Evolutionary conservation across 2,329 filamentous ascomycete genomes (phyloP).

Genomic region (Exophiala oligosperma): DNA sequence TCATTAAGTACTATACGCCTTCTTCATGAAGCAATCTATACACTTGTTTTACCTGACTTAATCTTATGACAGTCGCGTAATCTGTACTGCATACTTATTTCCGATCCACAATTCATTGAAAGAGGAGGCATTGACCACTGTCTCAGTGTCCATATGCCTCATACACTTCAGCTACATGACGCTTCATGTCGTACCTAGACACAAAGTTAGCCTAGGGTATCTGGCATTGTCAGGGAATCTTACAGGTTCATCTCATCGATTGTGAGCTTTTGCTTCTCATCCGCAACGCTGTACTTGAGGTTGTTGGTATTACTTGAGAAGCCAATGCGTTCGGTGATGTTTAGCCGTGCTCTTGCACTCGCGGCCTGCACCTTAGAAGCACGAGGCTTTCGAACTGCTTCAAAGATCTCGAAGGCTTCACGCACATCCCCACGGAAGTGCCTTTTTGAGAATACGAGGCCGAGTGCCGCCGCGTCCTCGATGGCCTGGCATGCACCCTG

Average conservation of each 20-base stretch:
- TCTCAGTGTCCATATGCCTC: neutral
- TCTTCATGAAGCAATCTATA: no score
- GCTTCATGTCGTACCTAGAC: conserved; percentile 31
- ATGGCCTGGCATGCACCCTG: neutral
- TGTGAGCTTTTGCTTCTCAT: conserved; percentile 61
- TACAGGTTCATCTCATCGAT: conserved; percentile 66
- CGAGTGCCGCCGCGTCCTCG: neutral
- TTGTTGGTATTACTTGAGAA: conserved; percentile 5
- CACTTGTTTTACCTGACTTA: no score
- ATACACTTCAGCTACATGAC: conserved; percentile 3
- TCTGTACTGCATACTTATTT: no score
- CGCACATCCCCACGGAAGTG: no score
- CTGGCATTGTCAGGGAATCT: no score
- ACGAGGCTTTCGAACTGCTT: conserved; percentile 31
- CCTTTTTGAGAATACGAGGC: neutral
- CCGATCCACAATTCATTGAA: no score
- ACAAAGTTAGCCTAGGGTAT: no score
- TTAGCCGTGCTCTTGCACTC: conserved; percentile 14
- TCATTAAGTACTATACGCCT: no score
- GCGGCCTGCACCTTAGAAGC: conserved; percentile 37
- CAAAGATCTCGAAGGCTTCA: no score
- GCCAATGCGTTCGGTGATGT: conserved; percentile 20
- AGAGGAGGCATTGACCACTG: no score
- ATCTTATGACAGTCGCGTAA: no score
- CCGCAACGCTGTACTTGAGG: conserved; percentile 59